phyloP scores from a whole-genome alignment of 257 asterid species.

The Galeopsis tetrahit region DNA sequence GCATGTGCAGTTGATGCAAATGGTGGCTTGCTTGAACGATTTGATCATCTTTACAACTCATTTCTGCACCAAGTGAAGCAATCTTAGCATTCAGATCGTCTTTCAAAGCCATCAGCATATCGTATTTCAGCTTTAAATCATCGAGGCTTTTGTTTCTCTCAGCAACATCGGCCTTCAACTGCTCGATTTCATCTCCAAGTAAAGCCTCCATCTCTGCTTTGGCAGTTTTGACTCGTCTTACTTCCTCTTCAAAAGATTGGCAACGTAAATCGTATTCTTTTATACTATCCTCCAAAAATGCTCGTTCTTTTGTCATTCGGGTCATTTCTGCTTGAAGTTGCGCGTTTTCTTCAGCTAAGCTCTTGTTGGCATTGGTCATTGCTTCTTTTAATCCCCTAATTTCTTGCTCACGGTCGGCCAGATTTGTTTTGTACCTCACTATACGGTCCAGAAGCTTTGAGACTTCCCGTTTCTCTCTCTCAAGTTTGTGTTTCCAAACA shows the following conservation, averaged over 20 bases:
- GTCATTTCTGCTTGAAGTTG: constrained; percentile 65
- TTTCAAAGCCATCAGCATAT: constrained; percentile 40
- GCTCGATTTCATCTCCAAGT: constrained; percentile 52
- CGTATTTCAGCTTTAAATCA: constrained; percentile 38
- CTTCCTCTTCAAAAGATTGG: constrained; percentile 75
- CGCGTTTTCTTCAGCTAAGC: constrained; percentile 75
- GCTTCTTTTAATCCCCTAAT: constrained; percentile 76
- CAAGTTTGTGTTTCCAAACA: constrained; percentile 58
- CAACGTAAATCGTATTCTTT: constrained; percentile 74
- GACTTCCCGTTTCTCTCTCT: constrained; percentile 70
- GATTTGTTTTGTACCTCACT: constrained; percentile 63
- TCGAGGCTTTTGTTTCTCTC: constrained; percentile 53
- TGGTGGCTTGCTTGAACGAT: constrained; percentile 54
- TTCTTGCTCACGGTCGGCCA: constrained; percentile 85
- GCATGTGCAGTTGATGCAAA: constrained; percentile 62
- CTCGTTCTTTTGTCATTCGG: constrained; percentile 52
- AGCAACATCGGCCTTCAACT: constrained; percentile 44
- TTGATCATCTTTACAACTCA: constrained; percentile 50
- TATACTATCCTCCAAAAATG: constrained; percentile 66
- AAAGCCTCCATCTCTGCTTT: constrained; percentile 55
- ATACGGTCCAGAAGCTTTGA: constrained; percentile 75
- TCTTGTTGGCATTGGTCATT: constrained; percentile 76
- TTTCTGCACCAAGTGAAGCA: constrained; percentile 38
- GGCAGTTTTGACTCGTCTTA: constrained; percentile 58
- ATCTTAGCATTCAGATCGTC: constrained; percentile 47